Evolutionary conservation across 768 basidiomycete species (phyloP).

Genomic region (Boletus insuetus): DNA sequence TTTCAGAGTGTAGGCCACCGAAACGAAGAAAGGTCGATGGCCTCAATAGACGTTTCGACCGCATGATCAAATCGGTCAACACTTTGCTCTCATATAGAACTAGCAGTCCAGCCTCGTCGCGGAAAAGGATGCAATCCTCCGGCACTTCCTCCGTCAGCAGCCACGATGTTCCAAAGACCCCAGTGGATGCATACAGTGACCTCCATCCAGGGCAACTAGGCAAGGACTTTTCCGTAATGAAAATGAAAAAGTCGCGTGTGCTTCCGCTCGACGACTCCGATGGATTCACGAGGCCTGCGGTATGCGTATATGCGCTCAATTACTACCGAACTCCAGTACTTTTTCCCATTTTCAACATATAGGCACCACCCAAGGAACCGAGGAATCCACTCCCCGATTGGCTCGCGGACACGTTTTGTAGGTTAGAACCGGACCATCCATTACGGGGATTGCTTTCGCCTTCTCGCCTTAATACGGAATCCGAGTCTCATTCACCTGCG

Average conservation of each 20-base stretch:
- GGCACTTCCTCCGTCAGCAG: conserved; percentile 46
- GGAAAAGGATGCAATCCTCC: conserved; percentile 37
- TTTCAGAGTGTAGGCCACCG: conserved; percentile 10
- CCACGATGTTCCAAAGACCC: conserved; percentile 40
- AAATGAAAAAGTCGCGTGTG: conserved; percentile 29
- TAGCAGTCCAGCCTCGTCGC: conserved; percentile 20
- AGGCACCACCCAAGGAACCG: conserved; percentile 19
- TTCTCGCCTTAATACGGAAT: conserved; percentile 9
- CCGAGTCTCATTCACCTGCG: background rate
- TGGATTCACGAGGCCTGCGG: conserved; percentile 12
- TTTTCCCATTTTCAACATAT: conserved; percentile 11
- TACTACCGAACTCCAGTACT: conserved; percentile 10
- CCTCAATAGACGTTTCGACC: conserved; percentile 61
- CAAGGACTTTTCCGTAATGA: conserved; percentile 42
- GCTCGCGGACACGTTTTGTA: conserved; percentile 52
- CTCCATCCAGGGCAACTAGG: conserved; percentile 36
- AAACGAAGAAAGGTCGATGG: conserved; percentile 51
- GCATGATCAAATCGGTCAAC: conserved; percentile 63
- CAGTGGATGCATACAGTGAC: conserved; percentile 38
- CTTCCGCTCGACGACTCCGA: conserved; percentile 6
- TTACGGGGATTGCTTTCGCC: conserved; percentile 32
- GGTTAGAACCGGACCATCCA: conserved; percentile 38
- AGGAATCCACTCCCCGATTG: conserved; percentile 48
- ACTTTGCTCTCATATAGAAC: conserved; percentile 28
- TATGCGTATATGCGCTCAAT: conserved; percentile 31